phyloP scores from a whole-genome alignment of 2,329 filamentous ascomycete species.

The Cytospora paraplurivora region DNA sequence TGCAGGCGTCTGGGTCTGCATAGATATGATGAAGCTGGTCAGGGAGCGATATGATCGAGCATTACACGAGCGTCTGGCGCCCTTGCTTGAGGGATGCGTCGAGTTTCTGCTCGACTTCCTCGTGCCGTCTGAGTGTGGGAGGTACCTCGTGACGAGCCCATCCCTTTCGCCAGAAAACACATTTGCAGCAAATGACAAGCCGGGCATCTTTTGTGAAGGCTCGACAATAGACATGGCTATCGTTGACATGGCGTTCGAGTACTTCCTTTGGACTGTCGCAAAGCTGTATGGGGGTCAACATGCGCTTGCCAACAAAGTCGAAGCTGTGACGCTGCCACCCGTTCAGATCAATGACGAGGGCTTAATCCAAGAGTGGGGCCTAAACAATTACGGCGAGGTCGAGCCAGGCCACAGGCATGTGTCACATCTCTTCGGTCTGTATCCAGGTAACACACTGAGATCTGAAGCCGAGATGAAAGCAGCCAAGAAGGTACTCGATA shows the following conservation, averaged over 20 bases:
- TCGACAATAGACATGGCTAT: slow-evolving; percentile 52
- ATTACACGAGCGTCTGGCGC: slow-evolving; percentile 34
- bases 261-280: slow-evolving; percentile 34
- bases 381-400: slow-evolving; percentile 40
- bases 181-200: slow-evolving; percentile 38
- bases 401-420: slow-evolving; percentile 55
- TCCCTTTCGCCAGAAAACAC: slow-evolving; percentile 42
- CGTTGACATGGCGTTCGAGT: slow-evolving; percentile 35
- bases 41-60: slow-evolving; percentile 32
- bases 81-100: slow-evolving; percentile 36
- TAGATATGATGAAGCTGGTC: slow-evolving; percentile 37
- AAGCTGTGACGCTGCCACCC: slow-evolving; percentile 30
- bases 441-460: slow-evolving; percentile 45
- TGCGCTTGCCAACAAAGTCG: slow-evolving; percentile 29
- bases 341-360: slow-evolving; percentile 40
- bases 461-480: slow-evolving; percentile 34
- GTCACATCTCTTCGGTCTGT: slow-evolving; percentile 52
- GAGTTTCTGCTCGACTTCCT: slow-evolving; percentile 39
- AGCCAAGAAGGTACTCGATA: slow-evolving; percentile 36
- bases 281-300: slow-evolving; percentile 23
- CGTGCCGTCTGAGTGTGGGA: slow-evolving; percentile 31
- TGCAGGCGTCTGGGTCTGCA: slow-evolving; percentile 36
- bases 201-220: slow-evolving; percentile 44
- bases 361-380: slow-evolving; percentile 46
- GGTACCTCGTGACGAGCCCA: slow-evolving; percentile 37